Evolutionary conservation across 225 moss, liverwort and hornwort genomes (phyloP), one percentile per base, ranked within the genome.

Genomic region (Thuidium tamariscinum): DNA sequence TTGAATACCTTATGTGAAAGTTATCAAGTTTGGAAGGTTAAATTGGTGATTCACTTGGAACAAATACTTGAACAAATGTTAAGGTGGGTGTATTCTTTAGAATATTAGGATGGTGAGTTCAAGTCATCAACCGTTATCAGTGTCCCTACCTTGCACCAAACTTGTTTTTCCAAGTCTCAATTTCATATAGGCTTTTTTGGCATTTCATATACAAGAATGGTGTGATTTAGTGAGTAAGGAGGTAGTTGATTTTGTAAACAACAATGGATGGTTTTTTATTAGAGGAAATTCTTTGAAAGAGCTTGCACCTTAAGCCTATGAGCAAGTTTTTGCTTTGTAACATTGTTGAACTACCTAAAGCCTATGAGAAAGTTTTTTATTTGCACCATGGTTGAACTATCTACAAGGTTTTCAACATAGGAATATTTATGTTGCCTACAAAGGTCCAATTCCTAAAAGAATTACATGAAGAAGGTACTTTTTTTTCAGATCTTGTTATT

Each of bases 291-390:
- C 99, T 34, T 67, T 99, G 88, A 97, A 91, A 87, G 95, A 88
- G 75, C 93, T 96, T 34, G 96, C 97, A 52, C 70, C 93, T 48
- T 94, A 91, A 86, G 99, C 99, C 22, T 99, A 99, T 36, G 90
- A 95, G 64, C 92, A 95, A 88, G 96, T 96, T 18, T 93, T 99
- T 68, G 93, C 93, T 73, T 91, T 92, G 30, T 83, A 97, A 87
- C 99, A 99, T 77, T 87, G 94, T 88, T 97, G 96, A 97, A 74
- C 95, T 25, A 95, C 97, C 66, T 93, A 97, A 91, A 86, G 99
- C 99, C 22, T 99, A 99, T 36, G 90, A 95, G 64, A 92, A 95
- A 88, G 96, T 96, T 18, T 93, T 99, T 68, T 92, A 93, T 73
- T 91, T 92, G 30, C 84, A 97, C 88, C 99, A 99, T 77, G 88